Conservation (phyloP, 2,329 filamentous ascomycete species). For the Rugonectria rugulosa region DNA sequence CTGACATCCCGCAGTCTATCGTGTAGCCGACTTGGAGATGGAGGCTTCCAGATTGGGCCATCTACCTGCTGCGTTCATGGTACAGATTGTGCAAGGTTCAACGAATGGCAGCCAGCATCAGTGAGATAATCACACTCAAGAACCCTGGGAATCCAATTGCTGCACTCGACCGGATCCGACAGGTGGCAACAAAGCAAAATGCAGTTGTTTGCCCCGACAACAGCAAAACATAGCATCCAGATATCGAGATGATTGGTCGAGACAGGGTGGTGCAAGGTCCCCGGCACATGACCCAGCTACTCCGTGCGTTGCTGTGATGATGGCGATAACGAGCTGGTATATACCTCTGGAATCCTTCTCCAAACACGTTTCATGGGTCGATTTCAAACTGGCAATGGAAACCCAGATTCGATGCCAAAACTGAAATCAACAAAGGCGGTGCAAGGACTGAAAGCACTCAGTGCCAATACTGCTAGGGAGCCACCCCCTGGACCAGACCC, state of each 20-base stretch:
- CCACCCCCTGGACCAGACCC: not conserved
- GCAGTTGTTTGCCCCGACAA: conserved; percentile 18
- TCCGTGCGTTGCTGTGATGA: conserved; percentile 2
- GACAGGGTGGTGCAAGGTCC: not conserved
- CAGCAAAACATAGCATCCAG: conserved; percentile 3
- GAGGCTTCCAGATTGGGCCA: conserved; percentile 19
- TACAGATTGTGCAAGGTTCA: conserved; percentile 10
- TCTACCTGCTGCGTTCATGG: conserved; percentile 29
- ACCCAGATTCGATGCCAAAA: not conserved
- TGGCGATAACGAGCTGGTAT: not conserved
- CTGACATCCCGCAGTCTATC: too few relatives aligned
- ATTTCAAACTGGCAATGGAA: not conserved
- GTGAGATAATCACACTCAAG: not conserved
- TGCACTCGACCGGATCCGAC: conserved; percentile 6
- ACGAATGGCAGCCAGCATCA: conserved; percentile 11
- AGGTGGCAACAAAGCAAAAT: conserved; percentile 18
- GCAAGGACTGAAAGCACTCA: conserved; percentile 2
- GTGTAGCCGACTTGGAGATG: too few relatives aligned
- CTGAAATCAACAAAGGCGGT: conserved; percentile 14
- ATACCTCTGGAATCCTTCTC: not conserved
- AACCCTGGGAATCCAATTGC: conserved; percentile 10
- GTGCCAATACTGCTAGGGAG: too few relatives aligned
- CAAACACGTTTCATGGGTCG: not conserved
- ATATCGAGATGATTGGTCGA: conserved; percentile 1
- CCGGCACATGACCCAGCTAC: not conserved